phyloP scores from a whole-genome alignment of 306 rosid genomes.

The Psophocarpus tetragonolobus region DNA sequence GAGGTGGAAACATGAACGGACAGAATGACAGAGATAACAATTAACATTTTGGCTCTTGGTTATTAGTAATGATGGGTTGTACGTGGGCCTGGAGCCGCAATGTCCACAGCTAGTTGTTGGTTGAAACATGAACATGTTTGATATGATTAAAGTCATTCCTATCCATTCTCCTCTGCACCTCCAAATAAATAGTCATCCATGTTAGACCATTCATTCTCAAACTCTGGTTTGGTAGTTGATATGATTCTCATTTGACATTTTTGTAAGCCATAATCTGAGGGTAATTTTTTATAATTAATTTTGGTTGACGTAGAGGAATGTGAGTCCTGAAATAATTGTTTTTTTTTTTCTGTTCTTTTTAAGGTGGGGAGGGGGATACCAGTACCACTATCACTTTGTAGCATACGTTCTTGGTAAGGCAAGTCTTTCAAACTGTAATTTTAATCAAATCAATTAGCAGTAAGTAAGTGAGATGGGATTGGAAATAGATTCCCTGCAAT shows the following conservation, averaged over 20 bases:
- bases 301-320: neutral
- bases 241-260: neutral
- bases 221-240: neutral
- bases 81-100: neutral
- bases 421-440: neutral
- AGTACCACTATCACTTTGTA: neutral
- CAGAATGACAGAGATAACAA: neutral
- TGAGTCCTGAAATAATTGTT: neutral
- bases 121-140: slow-evolving; percentile 4
- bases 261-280: neutral
- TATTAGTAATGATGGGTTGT: neutral
- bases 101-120: neutral
- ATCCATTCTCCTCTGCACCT: neutral
- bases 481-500: neutral
- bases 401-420: neutral
- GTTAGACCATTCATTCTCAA: neutral
- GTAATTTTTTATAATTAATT: neutral
- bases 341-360: neutral
- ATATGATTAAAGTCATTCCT: neutral
- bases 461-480: neutral
- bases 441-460: neutral
- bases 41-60: neutral
- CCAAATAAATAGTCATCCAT: neutral
- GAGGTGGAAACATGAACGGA: neutral
- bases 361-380: neutral